A percentile compares a stretch with the other conserved stretches of the same genome.
phyloP scores from a whole-genome alignment of 208 protist species.

The Pavlovales sp. region DNA sequence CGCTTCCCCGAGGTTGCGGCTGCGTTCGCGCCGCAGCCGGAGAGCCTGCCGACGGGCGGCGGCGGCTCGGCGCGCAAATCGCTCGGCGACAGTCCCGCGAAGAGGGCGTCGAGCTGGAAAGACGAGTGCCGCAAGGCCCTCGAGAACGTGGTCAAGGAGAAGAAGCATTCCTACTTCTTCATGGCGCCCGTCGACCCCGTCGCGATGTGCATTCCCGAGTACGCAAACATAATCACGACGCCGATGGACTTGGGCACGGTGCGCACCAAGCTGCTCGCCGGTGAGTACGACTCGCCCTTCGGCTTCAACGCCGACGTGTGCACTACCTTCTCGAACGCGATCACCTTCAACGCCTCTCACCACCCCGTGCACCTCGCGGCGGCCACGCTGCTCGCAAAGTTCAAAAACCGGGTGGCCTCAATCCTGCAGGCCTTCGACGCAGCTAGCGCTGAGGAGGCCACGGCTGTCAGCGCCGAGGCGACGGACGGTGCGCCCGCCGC shows the following conservation, averaged over 20 bases:
- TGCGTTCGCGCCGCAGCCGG: background rate
- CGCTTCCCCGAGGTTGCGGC: background rate
- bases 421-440: background rate
- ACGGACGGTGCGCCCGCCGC: background rate
- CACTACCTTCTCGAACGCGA: background rate
- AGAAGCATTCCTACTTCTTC: slow-evolving; percentile 45
- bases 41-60: no score
- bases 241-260: slow-evolving; percentile 72
- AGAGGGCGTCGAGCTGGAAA: background rate
- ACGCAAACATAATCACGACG: slow-evolving; percentile 67
- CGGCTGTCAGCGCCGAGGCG: no score
- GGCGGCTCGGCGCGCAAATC: no score
- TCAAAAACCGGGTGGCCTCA: no score
- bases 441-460: no score
- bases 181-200: slow-evolving; percentile 65
- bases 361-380: background rate
- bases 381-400: background rate
- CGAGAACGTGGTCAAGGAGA: background rate
- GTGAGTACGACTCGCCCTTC: background rate
- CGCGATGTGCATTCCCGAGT: slow-evolving; percentile 62
- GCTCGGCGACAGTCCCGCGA: no score
- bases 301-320: background rate
- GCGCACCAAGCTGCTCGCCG: background rate
- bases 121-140: background rate
- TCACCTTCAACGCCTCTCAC: background rate